Conservation (phyloP, 2,329 filamentous ascomycete genomes). For the Trichoderma arundinaceum region DNA sequence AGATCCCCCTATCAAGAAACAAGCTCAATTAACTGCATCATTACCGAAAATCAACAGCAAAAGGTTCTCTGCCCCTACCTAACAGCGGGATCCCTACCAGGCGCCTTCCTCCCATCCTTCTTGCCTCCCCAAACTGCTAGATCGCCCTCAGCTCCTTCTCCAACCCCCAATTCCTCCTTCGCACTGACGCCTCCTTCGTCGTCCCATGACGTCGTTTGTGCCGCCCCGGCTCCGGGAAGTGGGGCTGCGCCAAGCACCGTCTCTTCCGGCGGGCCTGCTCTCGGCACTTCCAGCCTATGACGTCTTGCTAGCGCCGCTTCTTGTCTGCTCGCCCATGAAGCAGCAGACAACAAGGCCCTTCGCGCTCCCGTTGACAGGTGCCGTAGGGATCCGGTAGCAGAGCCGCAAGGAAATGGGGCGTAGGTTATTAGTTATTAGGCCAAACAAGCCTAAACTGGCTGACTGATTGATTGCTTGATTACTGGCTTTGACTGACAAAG, state of each 20-base stretch:
- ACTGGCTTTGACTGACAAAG: not conserved
- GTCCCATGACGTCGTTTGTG: constrained; percentile 23
- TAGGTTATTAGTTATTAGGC: not conserved
- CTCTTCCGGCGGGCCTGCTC: constrained; percentile 17
- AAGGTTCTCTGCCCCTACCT: too few species aligned
- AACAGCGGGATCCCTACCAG: too few species aligned
- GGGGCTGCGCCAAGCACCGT: constrained; percentile 25
- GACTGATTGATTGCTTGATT: not conserved
- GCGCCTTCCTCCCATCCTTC: too few species aligned
- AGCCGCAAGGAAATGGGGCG: not conserved
- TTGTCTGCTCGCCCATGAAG: not conserved
- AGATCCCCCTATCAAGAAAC: constrained; percentile 13
- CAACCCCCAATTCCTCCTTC: constrained; percentile 2
- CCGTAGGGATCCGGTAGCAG: not conserved
- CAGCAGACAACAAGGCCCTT: too few species aligned
- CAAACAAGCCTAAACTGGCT: not conserved
- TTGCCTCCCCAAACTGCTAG: not conserved
- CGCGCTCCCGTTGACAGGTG: not conserved
- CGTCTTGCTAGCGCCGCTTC: constrained; percentile 5
- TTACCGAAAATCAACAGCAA: too few species aligned
- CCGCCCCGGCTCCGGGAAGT: constrained; percentile 29
- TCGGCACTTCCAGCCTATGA: constrained; percentile 28
- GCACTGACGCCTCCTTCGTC: not conserved
- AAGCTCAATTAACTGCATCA: not conserved
- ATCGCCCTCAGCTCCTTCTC: not conserved